Evolutionary conservation across 140 eudicot genomes (phyloP).

Genomic region (Ambrosia hybrid): DNA sequence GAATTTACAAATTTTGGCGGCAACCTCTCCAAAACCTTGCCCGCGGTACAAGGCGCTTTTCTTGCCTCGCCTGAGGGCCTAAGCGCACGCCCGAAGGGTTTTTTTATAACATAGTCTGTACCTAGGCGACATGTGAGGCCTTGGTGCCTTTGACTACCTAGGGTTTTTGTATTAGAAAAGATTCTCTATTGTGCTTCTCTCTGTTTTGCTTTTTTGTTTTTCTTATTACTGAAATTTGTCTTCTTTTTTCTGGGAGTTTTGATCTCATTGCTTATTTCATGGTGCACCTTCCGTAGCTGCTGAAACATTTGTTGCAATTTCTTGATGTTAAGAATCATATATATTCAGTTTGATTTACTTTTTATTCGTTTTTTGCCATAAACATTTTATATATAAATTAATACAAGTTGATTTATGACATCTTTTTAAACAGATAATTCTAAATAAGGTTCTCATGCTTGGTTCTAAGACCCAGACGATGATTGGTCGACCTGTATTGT

Average conservation of each 20-base stretch:
- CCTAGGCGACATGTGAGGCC: too few species aligned
- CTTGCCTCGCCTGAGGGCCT: too few species aligned
- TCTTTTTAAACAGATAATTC: conserved; percentile 57
- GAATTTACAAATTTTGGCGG: too few species aligned
- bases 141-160: too few species aligned
- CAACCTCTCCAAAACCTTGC: too few species aligned
- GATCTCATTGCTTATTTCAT: conserved; percentile 16
- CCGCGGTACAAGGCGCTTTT: too few species aligned
- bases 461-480: conserved; percentile 88
- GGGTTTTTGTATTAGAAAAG: neutral
- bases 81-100: too few species aligned
- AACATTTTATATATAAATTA: neutral
- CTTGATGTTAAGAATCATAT: conserved; percentile 10
- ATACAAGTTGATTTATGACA: conserved; percentile 2
- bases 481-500: conserved; percentile 90
- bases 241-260: conserved; percentile 9
- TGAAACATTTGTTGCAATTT: conserved; percentile 11
- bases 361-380: neutral
- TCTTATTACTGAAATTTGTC: neutral
- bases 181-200: neutral
- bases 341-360: conserved; percentile 9
- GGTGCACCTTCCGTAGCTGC: neutral
- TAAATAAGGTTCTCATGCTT: conserved; percentile 86
- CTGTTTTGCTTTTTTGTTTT: neutral
- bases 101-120: too few species aligned